Percentiles rank a stretch among this genome's conserved stretches.
phyloP scores from a whole-genome alignment of 2,329 filamentous ascomycete genomes.

The Ophiostoma populinum region DNA sequence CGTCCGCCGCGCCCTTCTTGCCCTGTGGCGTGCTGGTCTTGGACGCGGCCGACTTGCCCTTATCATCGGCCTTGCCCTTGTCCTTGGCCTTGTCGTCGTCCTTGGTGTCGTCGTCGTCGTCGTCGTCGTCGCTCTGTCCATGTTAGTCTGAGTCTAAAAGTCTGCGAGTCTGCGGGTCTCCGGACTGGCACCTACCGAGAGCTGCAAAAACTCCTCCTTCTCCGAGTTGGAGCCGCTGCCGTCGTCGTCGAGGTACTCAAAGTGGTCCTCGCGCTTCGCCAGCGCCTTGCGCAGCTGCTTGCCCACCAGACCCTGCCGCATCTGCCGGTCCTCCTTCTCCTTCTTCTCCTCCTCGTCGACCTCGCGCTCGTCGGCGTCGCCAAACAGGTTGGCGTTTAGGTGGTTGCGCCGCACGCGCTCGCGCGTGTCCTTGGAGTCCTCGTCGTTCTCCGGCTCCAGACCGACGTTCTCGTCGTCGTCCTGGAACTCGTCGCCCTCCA shows the following conservation, averaged over 20 bases:
- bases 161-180: no score
- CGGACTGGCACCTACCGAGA: slow-evolving; percentile 19
- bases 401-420: slow-evolving; percentile 64
- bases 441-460: slow-evolving; percentile 64
- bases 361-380: slow-evolving; percentile 48
- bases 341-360: slow-evolving; percentile 61
- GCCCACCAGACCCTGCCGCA: slow-evolving; percentile 55
- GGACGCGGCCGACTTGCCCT: slow-evolving; percentile 30
- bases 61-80: slow-evolving; percentile 41
- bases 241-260: slow-evolving; percentile 72
- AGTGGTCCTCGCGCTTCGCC: slow-evolving; percentile 70
- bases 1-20: slow-evolving; percentile 21
- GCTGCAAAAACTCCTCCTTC: slow-evolving; percentile 16
- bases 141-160: neutral
- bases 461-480: slow-evolving; percentile 71
- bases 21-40: slow-evolving; percentile 48
- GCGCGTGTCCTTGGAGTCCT: slow-evolving; percentile 57
- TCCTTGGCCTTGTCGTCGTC: slow-evolving; percentile 43
- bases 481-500: slow-evolving; percentile 60
- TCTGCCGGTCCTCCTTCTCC: slow-evolving; percentile 45
- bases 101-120: slow-evolving; percentile 16
- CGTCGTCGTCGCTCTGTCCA: slow-evolving; percentile 23
- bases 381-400: slow-evolving; percentile 73
- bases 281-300: slow-evolving; percentile 68
- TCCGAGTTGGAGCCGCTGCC: slow-evolving; percentile 58